These are phyloP conservation scores for Curvularia verruculosa DNA, from an alignment of 2,329 filamentous ascomycete species.

Conservation along the genomic window DNA sequence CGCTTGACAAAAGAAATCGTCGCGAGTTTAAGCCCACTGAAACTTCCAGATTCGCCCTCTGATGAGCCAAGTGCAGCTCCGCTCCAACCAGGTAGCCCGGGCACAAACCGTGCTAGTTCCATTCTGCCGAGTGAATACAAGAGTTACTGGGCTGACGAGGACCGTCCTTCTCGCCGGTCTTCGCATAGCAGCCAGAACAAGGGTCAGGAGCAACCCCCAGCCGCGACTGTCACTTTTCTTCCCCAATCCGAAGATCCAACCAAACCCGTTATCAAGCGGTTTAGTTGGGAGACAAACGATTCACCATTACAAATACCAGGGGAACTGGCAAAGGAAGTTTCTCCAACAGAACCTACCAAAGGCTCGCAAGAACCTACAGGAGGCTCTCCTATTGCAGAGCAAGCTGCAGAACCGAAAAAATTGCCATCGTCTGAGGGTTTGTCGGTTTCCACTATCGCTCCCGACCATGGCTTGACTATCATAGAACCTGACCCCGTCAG, in stretches of 20 bases:
- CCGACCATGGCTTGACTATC: constrained; percentile 32
- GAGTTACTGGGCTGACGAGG: constrained; percentile 65
- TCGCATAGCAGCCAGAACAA: constrained; percentile 33
- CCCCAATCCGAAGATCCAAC: constrained; percentile 21
- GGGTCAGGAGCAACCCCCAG: constrained; percentile 22
- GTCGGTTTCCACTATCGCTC: constrained; percentile 36
- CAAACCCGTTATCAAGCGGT: constrained; percentile 34
- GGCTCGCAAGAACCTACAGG: constrained; percentile 11
- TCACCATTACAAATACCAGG: constrained; percentile 20
- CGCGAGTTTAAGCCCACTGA: constrained; percentile 62
- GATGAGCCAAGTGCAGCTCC: constrained; percentile 31
- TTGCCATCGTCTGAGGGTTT: constrained; percentile 26
- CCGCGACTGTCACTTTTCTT: constrained; percentile 11
- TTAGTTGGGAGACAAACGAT: constrained; percentile 41
- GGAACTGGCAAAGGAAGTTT: constrained; percentile 12
- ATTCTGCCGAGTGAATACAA: constrained; percentile 71
- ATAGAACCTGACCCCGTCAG: constrained; percentile 31
- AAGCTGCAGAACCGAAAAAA: constrained; percentile 23
- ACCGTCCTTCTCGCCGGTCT: constrained; percentile 48
- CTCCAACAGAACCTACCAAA: constrained; percentile 21
- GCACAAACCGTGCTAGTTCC: constrained; percentile 61
- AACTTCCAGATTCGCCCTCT: constrained; percentile 23
- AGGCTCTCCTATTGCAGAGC: constrained; percentile 22
- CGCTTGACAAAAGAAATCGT: constrained; percentile 76
- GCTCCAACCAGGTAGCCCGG: constrained; percentile 32